phyloP scores from a whole-genome alignment of 208 protist species.

The Acanthamoeba quina region DNA sequence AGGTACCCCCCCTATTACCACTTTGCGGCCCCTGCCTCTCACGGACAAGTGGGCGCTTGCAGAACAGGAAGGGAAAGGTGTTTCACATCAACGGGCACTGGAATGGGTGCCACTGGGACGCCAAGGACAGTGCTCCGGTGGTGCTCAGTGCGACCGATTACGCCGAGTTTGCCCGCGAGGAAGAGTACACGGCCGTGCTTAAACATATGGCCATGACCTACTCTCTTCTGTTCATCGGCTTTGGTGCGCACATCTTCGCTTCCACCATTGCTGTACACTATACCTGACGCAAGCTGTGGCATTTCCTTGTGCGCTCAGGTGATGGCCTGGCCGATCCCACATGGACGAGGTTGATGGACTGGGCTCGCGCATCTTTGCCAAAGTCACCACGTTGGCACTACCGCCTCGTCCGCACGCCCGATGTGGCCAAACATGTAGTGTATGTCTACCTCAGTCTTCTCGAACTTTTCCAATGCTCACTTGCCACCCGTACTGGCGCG shows the following conservation, averaged over 20 bases:
- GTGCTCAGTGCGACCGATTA: conserved; percentile 33
- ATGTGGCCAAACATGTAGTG: conserved; percentile 1
- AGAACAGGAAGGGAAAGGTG: conserved; percentile 46
- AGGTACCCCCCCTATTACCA: not conserved
- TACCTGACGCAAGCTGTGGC: not conserved
- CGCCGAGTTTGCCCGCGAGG: not conserved
- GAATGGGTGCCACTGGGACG: conserved; percentile 39
- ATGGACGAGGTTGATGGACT: not conserved
- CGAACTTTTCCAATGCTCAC: not conserved
- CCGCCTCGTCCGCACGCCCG: not conserved
- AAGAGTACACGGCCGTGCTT: conserved; percentile 41
- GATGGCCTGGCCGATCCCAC: conserved; percentile 34
- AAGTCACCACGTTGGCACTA: conserved; percentile 48
- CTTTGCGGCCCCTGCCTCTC: not conserved
- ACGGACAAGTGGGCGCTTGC: not conserved
- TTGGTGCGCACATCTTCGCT: not conserved
- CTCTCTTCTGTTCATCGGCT: conserved; percentile 58
- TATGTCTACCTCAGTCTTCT: not conserved
- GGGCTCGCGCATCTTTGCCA: not conserved
- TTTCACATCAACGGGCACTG: conserved; percentile 60
- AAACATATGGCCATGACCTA: conserved; percentile 55
- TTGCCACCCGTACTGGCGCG: not conserved
- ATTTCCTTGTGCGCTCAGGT: not conserved
- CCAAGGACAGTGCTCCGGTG: not conserved
- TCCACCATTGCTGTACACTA: not conserved